Conservation (phyloP, 2,329 filamentous ascomycete genomes). For the Dactylonectria estremocensis region DNA sequence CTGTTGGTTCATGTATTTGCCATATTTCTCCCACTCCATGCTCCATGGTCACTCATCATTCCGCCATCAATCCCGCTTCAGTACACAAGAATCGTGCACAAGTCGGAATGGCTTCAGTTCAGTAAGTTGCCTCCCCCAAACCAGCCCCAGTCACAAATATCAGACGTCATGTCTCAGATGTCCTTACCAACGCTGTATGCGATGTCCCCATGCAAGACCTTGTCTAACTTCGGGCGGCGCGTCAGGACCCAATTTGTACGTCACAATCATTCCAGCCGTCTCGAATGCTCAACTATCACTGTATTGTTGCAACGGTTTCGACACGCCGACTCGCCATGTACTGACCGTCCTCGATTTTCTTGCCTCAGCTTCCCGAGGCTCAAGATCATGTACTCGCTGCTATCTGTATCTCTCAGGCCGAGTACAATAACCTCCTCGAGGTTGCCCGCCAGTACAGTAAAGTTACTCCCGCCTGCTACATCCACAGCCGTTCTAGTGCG, state of each 20-base stretch:
- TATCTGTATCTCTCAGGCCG: conserved; percentile 70
- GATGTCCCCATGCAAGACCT: background rate
- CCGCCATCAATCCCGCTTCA: background rate
- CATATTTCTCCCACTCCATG: background rate
- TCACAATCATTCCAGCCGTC: background rate
- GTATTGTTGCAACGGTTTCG: conserved; percentile 2
- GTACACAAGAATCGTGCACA: background rate
- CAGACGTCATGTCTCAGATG: background rate
- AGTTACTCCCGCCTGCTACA: conserved; percentile 24
- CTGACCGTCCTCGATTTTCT: conserved; percentile 5
- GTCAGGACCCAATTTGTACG: conserved; percentile 18
- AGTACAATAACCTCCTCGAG: conserved; percentile 73
- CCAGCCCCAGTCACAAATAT: background rate
- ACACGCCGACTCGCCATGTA: conserved; percentile 5
- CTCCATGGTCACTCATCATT: background rate
- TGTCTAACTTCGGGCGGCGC: conserved; percentile 4
- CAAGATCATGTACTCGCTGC: conserved; percentile 39
- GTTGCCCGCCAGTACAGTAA: conserved; percentile 70
- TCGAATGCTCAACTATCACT: background rate
- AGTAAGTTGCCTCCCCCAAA: conserved; percentile 12
- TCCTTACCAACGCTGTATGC: background rate
- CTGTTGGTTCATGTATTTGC: background rate
- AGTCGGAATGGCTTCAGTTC: conserved; percentile 16
- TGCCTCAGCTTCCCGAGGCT: conserved; percentile 21
- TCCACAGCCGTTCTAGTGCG: background rate